These are phyloP conservation scores for Stephanodiscus triporus DNA, from an alignment of 108 stramenopile genomes.

Conservation along the genomic window DNA sequence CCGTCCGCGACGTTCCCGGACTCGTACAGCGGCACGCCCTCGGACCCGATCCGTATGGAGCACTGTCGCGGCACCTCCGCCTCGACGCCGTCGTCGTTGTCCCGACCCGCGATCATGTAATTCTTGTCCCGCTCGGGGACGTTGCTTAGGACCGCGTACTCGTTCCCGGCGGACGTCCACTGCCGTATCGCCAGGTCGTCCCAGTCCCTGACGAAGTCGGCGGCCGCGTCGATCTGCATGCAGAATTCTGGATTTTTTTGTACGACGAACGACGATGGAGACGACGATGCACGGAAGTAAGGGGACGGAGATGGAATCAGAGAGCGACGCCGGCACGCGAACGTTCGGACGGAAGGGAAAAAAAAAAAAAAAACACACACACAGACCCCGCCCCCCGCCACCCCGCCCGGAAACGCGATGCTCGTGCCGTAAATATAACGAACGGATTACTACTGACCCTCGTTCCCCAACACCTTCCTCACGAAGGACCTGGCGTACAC, in stretches of 20 bases:
- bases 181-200: slow-evolving; percentile 70
- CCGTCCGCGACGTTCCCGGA: slow-evolving; percentile 57
- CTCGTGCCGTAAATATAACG: no score
- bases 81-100: slow-evolving; percentile 22
- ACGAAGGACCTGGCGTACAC: slow-evolving; percentile 72
- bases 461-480: slow-evolving; percentile 86
- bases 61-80: slow-evolving; percentile 71
- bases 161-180: slow-evolving; percentile 85
- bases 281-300: no score
- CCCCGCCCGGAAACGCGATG: no score
- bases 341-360: not conserved
- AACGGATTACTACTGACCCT: slow-evolving; percentile 66
- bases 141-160: slow-evolving; percentile 92
- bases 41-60: slow-evolving; percentile 59
- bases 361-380: not conserved
- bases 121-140: slow-evolving; percentile 69
- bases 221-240: slow-evolving; percentile 96
- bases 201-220: slow-evolving; percentile 84
- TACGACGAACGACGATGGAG: no score
- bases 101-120: slow-evolving; percentile 7
- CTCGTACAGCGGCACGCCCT: slow-evolving; percentile 65
- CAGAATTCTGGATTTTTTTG: slow-evolving; percentile 78
- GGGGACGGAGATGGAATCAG: not conserved
- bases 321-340: no score
- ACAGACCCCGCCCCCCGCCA: not conserved